Evolutionary conservation across 1,139 yeast species (phyloP).

Genomic region (Yamadazyma dendronema): DNA sequence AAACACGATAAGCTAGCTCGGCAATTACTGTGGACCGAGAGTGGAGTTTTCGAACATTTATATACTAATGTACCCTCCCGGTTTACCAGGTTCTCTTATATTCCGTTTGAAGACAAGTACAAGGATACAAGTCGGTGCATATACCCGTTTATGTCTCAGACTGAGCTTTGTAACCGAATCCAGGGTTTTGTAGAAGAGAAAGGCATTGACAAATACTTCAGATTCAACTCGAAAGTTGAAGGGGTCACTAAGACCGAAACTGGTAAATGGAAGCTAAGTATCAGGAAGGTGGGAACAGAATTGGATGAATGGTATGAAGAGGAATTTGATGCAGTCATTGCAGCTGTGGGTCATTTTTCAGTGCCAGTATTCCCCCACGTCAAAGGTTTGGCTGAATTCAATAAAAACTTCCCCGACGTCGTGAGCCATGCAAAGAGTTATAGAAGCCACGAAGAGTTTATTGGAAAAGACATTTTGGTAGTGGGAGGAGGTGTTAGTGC

Average conservation of each 20-base stretch:
- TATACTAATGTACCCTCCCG: conserved; percentile 48
- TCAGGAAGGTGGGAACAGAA: conserved; percentile 20
- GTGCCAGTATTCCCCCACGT: conserved; percentile 49
- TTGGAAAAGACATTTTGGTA: conserved; percentile 41
- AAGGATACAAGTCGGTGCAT: conserved; percentile 24
- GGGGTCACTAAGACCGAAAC: conserved; percentile 26
- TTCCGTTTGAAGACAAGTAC: conserved; percentile 28
- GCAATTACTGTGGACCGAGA: conserved; percentile 36
- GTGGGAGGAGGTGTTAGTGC: conserved; percentile 54
- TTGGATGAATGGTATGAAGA: conserved; percentile 38
- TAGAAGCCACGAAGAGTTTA: conserved; percentile 47
- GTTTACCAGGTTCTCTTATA: conserved; percentile 42
- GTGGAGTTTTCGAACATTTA: conserved; percentile 43
- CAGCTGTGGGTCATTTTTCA: conserved; percentile 56
- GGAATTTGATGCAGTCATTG: conserved; percentile 48
- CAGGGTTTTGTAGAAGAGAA: conserved; percentile 28
- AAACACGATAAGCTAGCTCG: conserved; percentile 12
- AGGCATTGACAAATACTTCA: conserved; percentile 28
- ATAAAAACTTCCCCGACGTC: conserved; percentile 39
- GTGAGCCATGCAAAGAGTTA: conserved; percentile 62
- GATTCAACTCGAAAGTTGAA: conserved; percentile 41
- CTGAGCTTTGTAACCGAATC: conserved; percentile 33
- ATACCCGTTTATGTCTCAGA: conserved; percentile 41
- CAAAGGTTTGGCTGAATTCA: conserved; percentile 54
- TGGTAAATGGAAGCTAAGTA: conserved; percentile 46